phyloP scores from a whole-genome alignment of 1,284 basidiomycete species.

The Microbotryum lychnidis-dioicae region DNA sequence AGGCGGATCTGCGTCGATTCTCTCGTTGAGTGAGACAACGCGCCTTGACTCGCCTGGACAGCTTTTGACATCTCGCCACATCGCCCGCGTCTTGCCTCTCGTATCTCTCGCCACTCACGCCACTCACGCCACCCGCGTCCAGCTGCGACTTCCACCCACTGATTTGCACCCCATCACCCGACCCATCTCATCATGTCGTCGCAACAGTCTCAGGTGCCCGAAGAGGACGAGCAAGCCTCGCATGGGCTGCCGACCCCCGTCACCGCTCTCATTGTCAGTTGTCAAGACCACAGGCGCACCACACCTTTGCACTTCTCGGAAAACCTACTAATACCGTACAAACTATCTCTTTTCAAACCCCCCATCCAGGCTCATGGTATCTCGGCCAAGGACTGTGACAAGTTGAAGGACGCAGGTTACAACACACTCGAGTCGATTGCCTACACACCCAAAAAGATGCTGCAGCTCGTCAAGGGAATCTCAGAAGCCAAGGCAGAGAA shows the following conservation, averaged over 20 bases:
- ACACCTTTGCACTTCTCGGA: too few species aligned
- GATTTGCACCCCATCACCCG: background rate
- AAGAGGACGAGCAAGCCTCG: conserved; percentile 5
- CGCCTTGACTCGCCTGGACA: background rate
- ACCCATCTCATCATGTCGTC: conserved; percentile 14
- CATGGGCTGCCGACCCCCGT: conserved; percentile 21
- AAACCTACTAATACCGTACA: too few species aligned
- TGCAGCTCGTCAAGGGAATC: conserved; percentile 91
- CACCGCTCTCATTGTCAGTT: conserved; percentile 12
- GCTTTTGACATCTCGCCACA: background rate
- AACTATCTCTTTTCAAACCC: too few species aligned
- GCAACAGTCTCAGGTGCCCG: conserved; percentile 15
- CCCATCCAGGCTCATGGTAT: conserved; percentile 58
- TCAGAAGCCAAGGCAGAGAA: conserved; percentile 97
- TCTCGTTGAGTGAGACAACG: background rate
- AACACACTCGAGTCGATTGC: conserved; percentile 94
- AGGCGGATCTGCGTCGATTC: too few species aligned
- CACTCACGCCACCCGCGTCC: too few species aligned
- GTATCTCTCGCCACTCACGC: background rate
- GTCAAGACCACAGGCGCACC: background rate
- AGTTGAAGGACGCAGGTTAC: conserved; percentile 83
- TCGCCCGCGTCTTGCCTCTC: background rate
- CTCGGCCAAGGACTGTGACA: conserved; percentile 85
- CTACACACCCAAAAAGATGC: conserved; percentile 90
- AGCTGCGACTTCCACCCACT: too few species aligned